These are phyloP conservation scores for Oryza brachyantha DNA, from an alignment of 176 grass and related monocot genomes.

Conservation along the genomic window DNA sequence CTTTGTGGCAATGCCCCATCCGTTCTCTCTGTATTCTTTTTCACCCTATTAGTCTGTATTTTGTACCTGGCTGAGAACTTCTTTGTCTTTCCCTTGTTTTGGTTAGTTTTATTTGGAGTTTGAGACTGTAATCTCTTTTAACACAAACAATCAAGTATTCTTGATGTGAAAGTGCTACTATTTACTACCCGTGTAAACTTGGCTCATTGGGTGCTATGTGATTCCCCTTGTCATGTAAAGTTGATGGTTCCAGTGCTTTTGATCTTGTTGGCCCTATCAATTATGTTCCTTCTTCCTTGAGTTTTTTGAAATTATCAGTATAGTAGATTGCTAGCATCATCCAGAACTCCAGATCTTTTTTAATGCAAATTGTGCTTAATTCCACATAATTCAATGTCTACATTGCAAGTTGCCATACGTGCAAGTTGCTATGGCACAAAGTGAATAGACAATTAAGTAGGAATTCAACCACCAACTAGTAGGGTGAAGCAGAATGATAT, in stretches of 20 bases:
- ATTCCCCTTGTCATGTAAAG: no score
- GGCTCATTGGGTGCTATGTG: background rate
- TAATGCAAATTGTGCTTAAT: background rate
- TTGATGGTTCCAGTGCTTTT: background rate
- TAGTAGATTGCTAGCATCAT: background rate
- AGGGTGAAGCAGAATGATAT: conserved; percentile 9
- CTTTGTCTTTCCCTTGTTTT: background rate
- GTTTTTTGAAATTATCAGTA: background rate
- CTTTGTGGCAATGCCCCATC: background rate
- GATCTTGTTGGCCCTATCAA: background rate
- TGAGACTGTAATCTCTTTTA: background rate
- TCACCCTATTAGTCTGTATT: background rate
- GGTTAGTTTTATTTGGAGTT: background rate
- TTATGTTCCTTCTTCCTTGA: background rate
- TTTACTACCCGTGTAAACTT: background rate
- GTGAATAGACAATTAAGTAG: no score
- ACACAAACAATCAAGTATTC: background rate
- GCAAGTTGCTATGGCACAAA: background rate
- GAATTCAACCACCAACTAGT: no score
- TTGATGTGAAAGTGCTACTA: background rate
- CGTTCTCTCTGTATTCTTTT: background rate
- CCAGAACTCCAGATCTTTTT: background rate
- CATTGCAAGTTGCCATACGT: background rate
- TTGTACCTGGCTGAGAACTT: background rate
- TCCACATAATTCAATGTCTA: background rate